Conservation (phyloP, 2,329 filamentous ascomycete genomes). For the Chrysosporium keratinophilum region DNA sequence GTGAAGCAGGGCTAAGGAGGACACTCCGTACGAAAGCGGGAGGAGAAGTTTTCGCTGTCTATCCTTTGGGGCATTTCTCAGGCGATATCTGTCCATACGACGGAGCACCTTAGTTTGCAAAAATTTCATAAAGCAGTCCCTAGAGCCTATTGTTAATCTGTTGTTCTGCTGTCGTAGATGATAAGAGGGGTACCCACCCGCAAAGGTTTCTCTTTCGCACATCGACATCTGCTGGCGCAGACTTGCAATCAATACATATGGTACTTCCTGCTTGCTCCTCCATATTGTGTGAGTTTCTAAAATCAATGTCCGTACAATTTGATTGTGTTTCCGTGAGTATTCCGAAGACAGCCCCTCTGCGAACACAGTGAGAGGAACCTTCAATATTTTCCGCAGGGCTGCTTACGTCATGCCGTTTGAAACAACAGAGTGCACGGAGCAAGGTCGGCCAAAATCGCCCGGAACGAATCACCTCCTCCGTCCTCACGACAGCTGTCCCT, state of each 20-base stretch:
- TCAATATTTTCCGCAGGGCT: neutral
- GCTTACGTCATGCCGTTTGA: constrained; percentile 8
- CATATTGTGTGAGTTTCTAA: constrained; percentile 2
- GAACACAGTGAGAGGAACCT: neutral
- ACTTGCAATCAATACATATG: constrained; percentile 23
- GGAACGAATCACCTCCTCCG: neutral
- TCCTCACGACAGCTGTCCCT: constrained; percentile 7
- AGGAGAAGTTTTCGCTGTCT: constrained; percentile 53
- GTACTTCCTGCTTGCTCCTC: constrained; percentile 8
- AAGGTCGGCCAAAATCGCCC: too few relatives aligned
- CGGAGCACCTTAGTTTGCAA: constrained; percentile 69
- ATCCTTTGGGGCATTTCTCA: constrained; percentile 28
- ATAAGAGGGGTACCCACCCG: constrained; percentile 11
- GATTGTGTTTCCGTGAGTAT: too few relatives aligned
- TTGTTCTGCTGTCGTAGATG: neutral
- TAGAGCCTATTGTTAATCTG: constrained; percentile 24
- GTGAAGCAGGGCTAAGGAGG: constrained; percentile 66
- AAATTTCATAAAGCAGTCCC: constrained; percentile 68
- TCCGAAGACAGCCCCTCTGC: too few relatives aligned
- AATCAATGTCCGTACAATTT: neutral
- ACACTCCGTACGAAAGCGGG: constrained; percentile 72
- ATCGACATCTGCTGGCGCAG: constrained; percentile 7
- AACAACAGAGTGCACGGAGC: neutral
- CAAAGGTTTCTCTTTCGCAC: constrained; percentile 15
- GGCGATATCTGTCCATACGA: constrained; percentile 58